Conservation (phyloP, 108 stramenopile species). For the Phaeodactylum tricornutum region DNA sequence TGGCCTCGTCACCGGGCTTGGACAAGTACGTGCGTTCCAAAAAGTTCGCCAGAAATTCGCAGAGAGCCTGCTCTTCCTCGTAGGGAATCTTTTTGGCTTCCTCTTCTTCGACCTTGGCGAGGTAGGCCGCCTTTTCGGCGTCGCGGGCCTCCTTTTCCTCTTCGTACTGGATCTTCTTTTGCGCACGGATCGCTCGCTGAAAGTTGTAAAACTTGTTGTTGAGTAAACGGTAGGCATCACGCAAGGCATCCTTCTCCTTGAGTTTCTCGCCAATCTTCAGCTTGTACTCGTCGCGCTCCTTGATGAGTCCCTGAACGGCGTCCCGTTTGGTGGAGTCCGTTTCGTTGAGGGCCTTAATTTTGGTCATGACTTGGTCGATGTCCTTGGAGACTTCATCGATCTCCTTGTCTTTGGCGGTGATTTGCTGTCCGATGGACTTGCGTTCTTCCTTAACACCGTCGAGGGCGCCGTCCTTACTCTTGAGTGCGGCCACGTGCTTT, state of each 20-base stretch:
- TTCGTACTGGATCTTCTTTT: constrained; percentile 78
- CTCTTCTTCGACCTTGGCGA: constrained; percentile 87
- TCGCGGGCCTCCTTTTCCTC: constrained; percentile 82
- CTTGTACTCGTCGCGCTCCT: constrained; percentile 61
- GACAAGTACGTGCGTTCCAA: constrained; percentile 61
- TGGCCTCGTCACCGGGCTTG: constrained; percentile 11
- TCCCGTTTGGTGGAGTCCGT: constrained; percentile 48
- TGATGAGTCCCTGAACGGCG: constrained; percentile 49
- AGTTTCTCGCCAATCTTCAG: constrained; percentile 62
- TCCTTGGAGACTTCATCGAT: constrained; percentile 71
- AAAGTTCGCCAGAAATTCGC: constrained; percentile 89
- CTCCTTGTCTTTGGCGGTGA: constrained; percentile 78
- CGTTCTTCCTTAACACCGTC: constrained; percentile 56
- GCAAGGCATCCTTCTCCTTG: constrained; percentile 71
- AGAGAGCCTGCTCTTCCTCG: constrained; percentile 92
- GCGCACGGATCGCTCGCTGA: constrained; percentile 64
- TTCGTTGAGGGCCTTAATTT: constrained; percentile 47
- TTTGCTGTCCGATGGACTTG: constrained; percentile 38
- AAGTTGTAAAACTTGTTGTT: constrained; percentile 83
- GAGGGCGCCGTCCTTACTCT: constrained; percentile 55
- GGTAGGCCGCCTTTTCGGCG: constrained; percentile 68
- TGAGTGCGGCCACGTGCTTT: constrained; percentile 55
- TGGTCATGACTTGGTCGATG: constrained; percentile 48
- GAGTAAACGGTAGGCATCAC: constrained; percentile 53
- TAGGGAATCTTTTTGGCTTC: constrained; percentile 92